Base-by-base conservation (phyloP, 2,329 filamentous ascomycete species). In the Podosphaera xanthii region DNA sequence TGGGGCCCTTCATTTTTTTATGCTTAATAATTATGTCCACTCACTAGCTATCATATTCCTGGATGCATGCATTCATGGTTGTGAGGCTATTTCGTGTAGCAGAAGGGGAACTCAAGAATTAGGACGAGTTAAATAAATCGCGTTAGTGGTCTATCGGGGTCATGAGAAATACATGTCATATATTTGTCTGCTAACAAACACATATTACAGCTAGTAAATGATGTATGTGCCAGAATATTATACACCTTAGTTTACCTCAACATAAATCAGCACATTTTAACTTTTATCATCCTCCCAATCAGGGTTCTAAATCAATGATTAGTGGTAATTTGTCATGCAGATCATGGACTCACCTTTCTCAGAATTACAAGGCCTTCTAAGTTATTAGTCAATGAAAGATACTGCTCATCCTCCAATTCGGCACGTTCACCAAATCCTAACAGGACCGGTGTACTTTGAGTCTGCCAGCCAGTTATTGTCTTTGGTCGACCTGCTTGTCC, bases 391-490 rank as follows among this genome's bases (percentile, higher is more conserved):
- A 98, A 74, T 72, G 86, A 87, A 64, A 97, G 84, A 71, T 97
- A 98, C 74, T 98, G 84, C 74, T 98, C 92, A 68, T 98, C 92
- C 72, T 98, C 92, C 57, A 98, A 76, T 76, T 98, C 92, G 8
- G 92, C 92, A 67, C 94, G 80, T 76, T 98, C 92, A 36, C 94
- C 92, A 69, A 95, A 85, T n/a, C 87, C 84, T 66, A 98, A 75
- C 61, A 98, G 76, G 54, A 98, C 92, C 0, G 92, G 92, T n/a
- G 92, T 98, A 75, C 87, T 96, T 76, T 98, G 92, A 64, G 92
- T 98, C 74, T 98, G 92, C 92, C 92, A 98, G 58, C 92, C 92
- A 8, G 92, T 98, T 67, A 98, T 98, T 1, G 92, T 98, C 83
- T 98, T 97, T 65, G 92, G 92, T 63, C 91, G 81, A 70, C 92